phyloP scores from a whole-genome alignment of 306 rosid genomes.

The Prunus padus region DNA sequence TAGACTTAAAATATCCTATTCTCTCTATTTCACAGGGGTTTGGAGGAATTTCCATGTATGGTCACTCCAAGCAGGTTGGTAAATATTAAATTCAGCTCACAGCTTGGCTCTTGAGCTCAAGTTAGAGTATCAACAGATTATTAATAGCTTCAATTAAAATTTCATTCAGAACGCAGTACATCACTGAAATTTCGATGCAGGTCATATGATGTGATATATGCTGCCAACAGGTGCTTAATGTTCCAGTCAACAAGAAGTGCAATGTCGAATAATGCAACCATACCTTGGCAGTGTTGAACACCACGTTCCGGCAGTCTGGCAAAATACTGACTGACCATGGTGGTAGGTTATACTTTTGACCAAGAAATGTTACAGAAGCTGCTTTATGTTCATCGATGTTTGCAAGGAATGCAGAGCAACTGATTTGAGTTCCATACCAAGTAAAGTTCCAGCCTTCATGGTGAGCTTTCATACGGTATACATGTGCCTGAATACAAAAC shows the following conservation, averaged over 20 bases:
- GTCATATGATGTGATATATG: not conserved
- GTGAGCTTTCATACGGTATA: constrained; percentile 41
- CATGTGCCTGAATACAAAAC: constrained; percentile 63
- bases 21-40: not conserved
- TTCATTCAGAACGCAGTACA: no score
- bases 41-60: not conserved
- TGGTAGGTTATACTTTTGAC: constrained; percentile 69
- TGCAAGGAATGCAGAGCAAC: constrained; percentile 90
- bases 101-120: not conserved
- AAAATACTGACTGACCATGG: constrained; percentile 96
- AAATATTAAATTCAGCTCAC: not conserved
- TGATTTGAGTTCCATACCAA: constrained; percentile 34
- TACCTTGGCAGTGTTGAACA: constrained; percentile 93
- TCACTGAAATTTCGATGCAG: not conserved
- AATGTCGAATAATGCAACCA: constrained; percentile 26
- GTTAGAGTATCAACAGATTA: not conserved
- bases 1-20: not conserved
- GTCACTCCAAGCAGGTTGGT: not conserved
- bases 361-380: constrained; percentile 72
- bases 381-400: constrained; percentile 71
- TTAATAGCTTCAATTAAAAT: not conserved
- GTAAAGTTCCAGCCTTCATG: constrained; percentile 38
- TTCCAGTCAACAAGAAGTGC: constrained; percentile 2
- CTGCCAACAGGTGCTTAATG: constrained; percentile 4
- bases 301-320: constrained; percentile 82